A percentile compares a stretch with the other conserved stretches of the same genome.
phyloP scores from a whole-genome alignment of 805 yeast species.

The Candida coquimbonensis region DNA sequence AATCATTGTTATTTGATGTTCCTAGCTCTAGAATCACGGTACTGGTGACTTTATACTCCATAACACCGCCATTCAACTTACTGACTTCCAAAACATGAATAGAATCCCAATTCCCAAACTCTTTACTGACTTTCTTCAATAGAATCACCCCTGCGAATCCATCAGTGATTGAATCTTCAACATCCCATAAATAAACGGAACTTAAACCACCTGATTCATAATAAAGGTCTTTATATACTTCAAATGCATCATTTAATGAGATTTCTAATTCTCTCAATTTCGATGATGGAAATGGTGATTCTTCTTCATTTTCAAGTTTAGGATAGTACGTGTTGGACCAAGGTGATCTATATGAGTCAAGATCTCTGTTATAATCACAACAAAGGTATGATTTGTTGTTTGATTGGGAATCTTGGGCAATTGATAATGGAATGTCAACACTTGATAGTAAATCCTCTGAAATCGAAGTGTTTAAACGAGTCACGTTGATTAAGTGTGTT shows the following conservation, averaged over 20 bases:
- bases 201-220: slow-evolving; percentile 86
- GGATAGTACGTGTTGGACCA: slow-evolving; percentile 77
- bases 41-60: slow-evolving; percentile 66
- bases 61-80: slow-evolving; percentile 8
- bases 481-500: slow-evolving; percentile 34
- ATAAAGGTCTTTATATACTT: slow-evolving; percentile 85
- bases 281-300: slow-evolving; percentile 69
- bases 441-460: slow-evolving; percentile 85
- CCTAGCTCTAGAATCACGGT: slow-evolving; percentile 75
- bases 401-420: slow-evolving; percentile 22
- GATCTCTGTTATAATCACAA: slow-evolving; percentile 94
- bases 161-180: slow-evolving; percentile 41
- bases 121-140: slow-evolving; percentile 60
- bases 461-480: slow-evolving; percentile 46
- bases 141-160: slow-evolving; percentile 89
- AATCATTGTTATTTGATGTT: slow-evolving; percentile 14
- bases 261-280: slow-evolving; percentile 67
- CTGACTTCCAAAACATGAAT: slow-evolving; percentile 86
- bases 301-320: slow-evolving; percentile 44
- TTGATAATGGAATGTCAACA: slow-evolving; percentile 76
- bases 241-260: slow-evolving; percentile 84
- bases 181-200: slow-evolving; percentile 89
- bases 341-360: slow-evolving; percentile 88
- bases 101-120: slow-evolving; percentile 64
- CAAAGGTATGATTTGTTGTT: slow-evolving; percentile 71